These are phyloP conservation scores for Spathaspora passalidarum DNA, from an alignment of 805 yeast species.

Conservation along the genomic window DNA sequence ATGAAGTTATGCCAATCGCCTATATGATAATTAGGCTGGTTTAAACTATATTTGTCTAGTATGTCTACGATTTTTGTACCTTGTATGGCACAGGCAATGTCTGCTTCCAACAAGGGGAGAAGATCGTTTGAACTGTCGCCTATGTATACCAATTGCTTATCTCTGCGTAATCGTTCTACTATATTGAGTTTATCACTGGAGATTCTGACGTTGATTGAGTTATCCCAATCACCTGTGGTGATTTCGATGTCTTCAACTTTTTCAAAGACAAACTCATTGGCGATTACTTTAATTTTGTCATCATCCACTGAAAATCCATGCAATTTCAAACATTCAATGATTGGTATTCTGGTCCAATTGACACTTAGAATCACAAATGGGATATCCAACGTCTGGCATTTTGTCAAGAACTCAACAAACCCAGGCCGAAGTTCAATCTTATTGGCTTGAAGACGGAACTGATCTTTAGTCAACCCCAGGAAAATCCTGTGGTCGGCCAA, in stretches of 20 bases:
- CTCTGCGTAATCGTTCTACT: slow-evolving; percentile 11
- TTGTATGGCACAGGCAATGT: slow-evolving; percentile 45
- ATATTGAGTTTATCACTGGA: slow-evolving; percentile 48
- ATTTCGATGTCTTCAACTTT: background rate
- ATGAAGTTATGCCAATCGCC: slow-evolving; percentile 8
- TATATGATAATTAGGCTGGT: slow-evolving; percentile 7
- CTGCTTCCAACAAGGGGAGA: slow-evolving; percentile 45
- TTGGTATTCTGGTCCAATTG: slow-evolving; percentile 57
- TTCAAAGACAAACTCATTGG: slow-evolving; percentile 49
- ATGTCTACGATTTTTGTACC: slow-evolving; percentile 27
- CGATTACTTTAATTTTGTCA: slow-evolving; percentile 28
- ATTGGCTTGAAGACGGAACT: slow-evolving; percentile 32
- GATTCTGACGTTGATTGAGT: slow-evolving; percentile 36
- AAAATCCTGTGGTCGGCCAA: slow-evolving; percentile 39
- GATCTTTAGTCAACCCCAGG: slow-evolving; percentile 31
- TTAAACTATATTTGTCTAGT: slow-evolving; percentile 1
- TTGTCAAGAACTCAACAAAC: slow-evolving; percentile 30
- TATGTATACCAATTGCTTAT: slow-evolving; percentile 38
- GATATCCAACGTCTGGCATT: slow-evolving; percentile 16
- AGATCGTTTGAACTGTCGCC: slow-evolving; percentile 68
- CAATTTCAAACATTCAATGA: slow-evolving; percentile 27
- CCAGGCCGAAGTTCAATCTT: slow-evolving; percentile 39
- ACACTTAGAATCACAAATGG: slow-evolving; percentile 52
- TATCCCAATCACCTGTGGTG: slow-evolving; percentile 30
- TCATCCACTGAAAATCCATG: slow-evolving; percentile 17